Evolutionary conservation across 192 early-diverging fungal species (phyloP).

Genomic region (Linnemannia zychae): DNA sequence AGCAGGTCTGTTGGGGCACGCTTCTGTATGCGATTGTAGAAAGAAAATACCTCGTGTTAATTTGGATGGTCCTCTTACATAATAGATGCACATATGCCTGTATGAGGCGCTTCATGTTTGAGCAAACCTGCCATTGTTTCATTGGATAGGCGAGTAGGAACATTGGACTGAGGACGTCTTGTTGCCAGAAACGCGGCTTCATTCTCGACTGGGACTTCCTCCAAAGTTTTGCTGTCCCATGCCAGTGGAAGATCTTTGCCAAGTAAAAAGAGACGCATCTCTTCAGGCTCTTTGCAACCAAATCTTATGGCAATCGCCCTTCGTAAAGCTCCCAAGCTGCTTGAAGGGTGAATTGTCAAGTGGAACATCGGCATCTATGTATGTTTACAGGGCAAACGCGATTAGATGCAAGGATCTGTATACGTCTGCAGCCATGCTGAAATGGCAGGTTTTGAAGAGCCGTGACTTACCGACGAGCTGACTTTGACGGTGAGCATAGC

Average conservation of each 20-base stretch:
- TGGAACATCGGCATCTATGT: conserved; percentile 44
- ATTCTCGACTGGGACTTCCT: conserved; percentile 57
- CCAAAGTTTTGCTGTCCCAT: conserved; percentile 50
- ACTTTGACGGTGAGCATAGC: conserved; percentile 58
- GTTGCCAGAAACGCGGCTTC: conserved; percentile 49
- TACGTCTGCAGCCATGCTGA: background rate
- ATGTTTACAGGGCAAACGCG: background rate
- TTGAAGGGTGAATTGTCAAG: conserved; percentile 50
- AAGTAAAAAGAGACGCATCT: conserved; percentile 44
- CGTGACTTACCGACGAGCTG: conserved; percentile 21
- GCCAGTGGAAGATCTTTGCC: conserved; percentile 53
- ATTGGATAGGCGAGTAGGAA: background rate
- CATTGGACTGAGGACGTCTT: conserved; percentile 16
- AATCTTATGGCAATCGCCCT: conserved; percentile 40
- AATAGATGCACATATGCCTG: background rate
- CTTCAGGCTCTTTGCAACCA: conserved; percentile 33
- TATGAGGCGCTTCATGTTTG: background rate
- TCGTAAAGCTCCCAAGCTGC: conserved; percentile 48
- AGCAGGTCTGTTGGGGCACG: conserved; percentile 56
- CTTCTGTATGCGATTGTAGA: conserved; percentile 20
- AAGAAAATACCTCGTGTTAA: background rate
- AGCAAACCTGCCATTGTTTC: background rate
- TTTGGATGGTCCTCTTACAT: background rate
- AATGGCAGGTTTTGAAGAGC: background rate
- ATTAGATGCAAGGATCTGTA: background rate